phyloP scores from a whole-genome alignment of 768 basidiomycete species.

The Trametes sanguinea region DNA sequence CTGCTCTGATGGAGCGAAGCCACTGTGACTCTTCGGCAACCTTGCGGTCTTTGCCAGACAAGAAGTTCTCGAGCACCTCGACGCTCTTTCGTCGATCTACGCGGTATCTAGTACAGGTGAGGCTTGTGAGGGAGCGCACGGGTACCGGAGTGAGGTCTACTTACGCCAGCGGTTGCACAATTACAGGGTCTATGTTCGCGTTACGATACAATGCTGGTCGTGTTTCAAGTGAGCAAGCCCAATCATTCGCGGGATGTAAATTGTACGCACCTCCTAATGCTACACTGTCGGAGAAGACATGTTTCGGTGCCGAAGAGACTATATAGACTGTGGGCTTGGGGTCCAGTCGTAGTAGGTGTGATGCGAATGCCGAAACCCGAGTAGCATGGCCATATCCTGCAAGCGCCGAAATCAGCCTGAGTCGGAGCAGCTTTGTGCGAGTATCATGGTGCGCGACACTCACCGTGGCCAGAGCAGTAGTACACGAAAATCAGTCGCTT shows the following conservation, averaged over 20 bases:
- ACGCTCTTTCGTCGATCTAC: slow-evolving; percentile 75
- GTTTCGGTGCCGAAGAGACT: slow-evolving; percentile 72
- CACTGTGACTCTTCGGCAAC: slow-evolving; percentile 58
- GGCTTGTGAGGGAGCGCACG: slow-evolving; percentile 11
- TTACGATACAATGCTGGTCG: slow-evolving; percentile 58
- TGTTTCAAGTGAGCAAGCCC: background rate
- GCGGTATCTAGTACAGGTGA: slow-evolving; percentile 49
- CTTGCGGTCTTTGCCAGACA: slow-evolving; percentile 54
- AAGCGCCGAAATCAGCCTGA: background rate
- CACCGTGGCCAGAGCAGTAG: slow-evolving; percentile 78
- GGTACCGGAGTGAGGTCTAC: slow-evolving; percentile 27
- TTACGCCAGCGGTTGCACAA: slow-evolving; percentile 79
- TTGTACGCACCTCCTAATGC: slow-evolving; percentile 43
- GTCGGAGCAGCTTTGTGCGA: too few species aligned
- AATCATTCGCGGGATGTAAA: background rate
- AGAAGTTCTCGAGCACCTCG: slow-evolving; percentile 58
- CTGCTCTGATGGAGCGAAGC: slow-evolving; percentile 51
- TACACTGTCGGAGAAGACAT: slow-evolving; percentile 68
- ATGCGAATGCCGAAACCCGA: slow-evolving; percentile 72
- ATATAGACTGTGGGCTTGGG: slow-evolving; percentile 56
- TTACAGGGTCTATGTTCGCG: slow-evolving; percentile 77
- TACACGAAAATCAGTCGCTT: slow-evolving; percentile 51
- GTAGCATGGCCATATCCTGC: slow-evolving; percentile 87
- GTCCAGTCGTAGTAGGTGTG: slow-evolving; percentile 53
- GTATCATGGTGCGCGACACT: slow-evolving; percentile 21